phyloP scores from a whole-genome alignment of 495 filamentous ascomycete genomes.

The Xylaria bambusicola region DNA sequence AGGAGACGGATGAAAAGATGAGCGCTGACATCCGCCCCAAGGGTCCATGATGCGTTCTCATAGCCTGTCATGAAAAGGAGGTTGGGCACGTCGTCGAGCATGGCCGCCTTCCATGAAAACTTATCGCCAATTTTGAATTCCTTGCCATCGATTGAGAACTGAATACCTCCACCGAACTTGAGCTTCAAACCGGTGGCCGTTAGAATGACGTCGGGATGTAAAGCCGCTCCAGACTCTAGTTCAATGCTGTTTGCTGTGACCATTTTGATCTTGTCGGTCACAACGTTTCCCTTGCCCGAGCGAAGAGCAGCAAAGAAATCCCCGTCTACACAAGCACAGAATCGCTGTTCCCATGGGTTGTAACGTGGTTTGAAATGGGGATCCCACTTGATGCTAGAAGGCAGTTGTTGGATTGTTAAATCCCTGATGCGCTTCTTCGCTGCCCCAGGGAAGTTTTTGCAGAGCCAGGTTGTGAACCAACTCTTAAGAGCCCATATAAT shows the following conservation, averaged over 20 bases:
- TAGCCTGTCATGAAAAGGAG: slow-evolving; percentile 59
- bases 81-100: slow-evolving; percentile 64
- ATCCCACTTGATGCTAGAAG: slow-evolving; percentile 56
- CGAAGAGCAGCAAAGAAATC: slow-evolving; percentile 71
- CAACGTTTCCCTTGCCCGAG: slow-evolving; percentile 58
- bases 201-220: slow-evolving; percentile 72
- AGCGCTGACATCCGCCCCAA: slow-evolving; percentile 58
- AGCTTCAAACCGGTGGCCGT: slow-evolving; percentile 74
- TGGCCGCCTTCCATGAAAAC: slow-evolving; percentile 60
- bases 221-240: slow-evolving; percentile 55
- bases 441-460: slow-evolving; percentile 52
- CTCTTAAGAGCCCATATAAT: neutral
- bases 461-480: neutral
- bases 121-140: slow-evolving; percentile 49
- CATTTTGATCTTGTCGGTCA: slow-evolving; percentile 65
- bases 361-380: slow-evolving; percentile 74
- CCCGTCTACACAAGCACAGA: slow-evolving; percentile 69
- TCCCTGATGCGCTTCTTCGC: slow-evolving; percentile 49
- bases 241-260: slow-evolving; percentile 62
- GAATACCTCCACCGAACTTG: slow-evolving; percentile 54
- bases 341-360: slow-evolving; percentile 73
- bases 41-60: slow-evolving; percentile 61
- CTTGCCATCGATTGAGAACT: slow-evolving; percentile 57
- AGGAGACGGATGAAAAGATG: slow-evolving; percentile 26
- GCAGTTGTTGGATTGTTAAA: slow-evolving; percentile 53